Conservation (phyloP, 805 yeast species). For the Kazachstania africana region DNA sequence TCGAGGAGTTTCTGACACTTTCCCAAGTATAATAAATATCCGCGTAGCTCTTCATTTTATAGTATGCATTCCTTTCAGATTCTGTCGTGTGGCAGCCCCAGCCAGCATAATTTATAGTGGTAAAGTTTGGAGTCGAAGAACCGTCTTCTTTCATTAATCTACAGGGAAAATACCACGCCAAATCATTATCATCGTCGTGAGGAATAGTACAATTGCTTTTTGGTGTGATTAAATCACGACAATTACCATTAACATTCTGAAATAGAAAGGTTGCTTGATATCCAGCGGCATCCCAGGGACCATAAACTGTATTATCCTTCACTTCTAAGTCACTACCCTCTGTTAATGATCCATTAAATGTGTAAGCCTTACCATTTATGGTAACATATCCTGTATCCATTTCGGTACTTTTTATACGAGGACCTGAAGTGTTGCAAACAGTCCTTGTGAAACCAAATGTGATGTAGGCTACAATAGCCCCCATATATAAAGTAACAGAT, state of each 20-base stretch:
- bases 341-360: constrained; percentile 57
- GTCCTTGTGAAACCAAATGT: constrained; percentile 85
- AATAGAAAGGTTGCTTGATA: constrained; percentile 73
- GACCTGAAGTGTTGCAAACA: constrained; percentile 43
- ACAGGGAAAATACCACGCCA: constrained; percentile 98
- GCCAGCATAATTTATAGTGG: constrained; percentile 59
- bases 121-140: constrained; percentile 51
- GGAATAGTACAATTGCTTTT: constrained; percentile 64
- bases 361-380: constrained; percentile 74
- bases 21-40: constrained; percentile 88
- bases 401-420: constrained; percentile 49
- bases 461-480: constrained; percentile 69
- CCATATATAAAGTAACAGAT: constrained; percentile 60
- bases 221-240: constrained; percentile 68
- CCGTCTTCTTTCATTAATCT: constrained; percentile 60
- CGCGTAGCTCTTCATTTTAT: constrained; percentile 46
- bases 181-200: constrained; percentile 38
- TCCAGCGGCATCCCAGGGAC: constrained; percentile 84
- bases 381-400: constrained; percentile 50
- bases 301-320: constrained; percentile 50
- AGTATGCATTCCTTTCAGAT: constrained; percentile 57
- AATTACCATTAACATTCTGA: constrained; percentile 87
- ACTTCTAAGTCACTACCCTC: constrained; percentile 65
- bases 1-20: constrained; percentile 52
- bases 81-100: constrained; percentile 85